Evolutionary conservation across 108 stramenopile species (phyloP).

Genomic region (Skeletonema grethae): DNA sequence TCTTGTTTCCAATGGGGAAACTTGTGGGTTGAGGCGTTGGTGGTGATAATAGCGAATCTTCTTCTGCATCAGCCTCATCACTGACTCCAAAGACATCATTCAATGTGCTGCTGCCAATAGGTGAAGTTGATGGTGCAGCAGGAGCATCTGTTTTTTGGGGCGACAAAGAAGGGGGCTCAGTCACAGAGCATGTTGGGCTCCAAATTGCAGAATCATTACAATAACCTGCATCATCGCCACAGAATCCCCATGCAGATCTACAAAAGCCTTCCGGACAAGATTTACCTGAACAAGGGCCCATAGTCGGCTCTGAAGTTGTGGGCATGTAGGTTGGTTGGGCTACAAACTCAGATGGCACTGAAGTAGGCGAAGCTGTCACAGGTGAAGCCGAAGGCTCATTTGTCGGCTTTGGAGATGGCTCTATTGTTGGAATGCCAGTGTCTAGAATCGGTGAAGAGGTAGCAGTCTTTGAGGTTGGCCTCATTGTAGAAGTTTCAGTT

Average conservation of each 20-base stretch:
- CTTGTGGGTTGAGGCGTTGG: not conserved
- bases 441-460: not conserved
- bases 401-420: not conserved
- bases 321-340: constrained; percentile 16
- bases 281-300: constrained; percentile 44
- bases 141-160: not conserved
- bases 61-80: constrained; percentile 9
- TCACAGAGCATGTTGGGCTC: constrained; percentile 28
- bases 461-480: not conserved
- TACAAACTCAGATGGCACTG: not conserved
- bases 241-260: constrained; percentile 39
- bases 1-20: not conserved
- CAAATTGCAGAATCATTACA: constrained; percentile 39
- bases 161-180: constrained; percentile 17
- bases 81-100: constrained; percentile 3
- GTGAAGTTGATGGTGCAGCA: not conserved
- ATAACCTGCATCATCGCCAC: constrained; percentile 37
- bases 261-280: constrained; percentile 35
- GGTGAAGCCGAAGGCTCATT: constrained; percentile 7
- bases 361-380: not conserved
- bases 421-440: not conserved
- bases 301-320: constrained; percentile 30
- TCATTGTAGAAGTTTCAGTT: not conserved
- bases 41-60: constrained; percentile 5
- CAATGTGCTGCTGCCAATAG: constrained; percentile 5